A percentile compares a stretch with the other conserved stretches of the same genome.
phyloP scores from a whole-genome alignment of 306 rosid species.

The Clitoria ternatea region DNA sequence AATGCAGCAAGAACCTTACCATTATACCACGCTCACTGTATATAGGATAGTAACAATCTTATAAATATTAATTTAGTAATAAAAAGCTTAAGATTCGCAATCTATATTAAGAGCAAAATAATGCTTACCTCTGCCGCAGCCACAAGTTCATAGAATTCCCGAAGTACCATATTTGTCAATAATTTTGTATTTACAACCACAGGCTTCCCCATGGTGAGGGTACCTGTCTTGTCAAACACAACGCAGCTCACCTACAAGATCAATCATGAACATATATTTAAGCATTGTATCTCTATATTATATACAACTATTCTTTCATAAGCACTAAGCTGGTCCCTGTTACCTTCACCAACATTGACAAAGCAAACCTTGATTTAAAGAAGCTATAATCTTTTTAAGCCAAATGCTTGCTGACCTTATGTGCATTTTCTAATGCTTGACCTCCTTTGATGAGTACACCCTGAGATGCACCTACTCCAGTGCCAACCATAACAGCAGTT shows the following conservation, averaged over 20 bases:
- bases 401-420: conserved; percentile 48
- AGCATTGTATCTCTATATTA: neutral
- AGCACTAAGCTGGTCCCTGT: neutral
- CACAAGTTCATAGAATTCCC: conserved; percentile 54
- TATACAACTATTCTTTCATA: neutral
- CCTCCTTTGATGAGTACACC: conserved; percentile 87
- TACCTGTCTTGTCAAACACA: conserved; percentile 83
- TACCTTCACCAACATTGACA: neutral
- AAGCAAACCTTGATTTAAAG: neutral
- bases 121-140: conserved; percentile 66
- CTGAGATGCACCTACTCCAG: conserved; percentile 82
- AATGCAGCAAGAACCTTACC: too few species aligned
- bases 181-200: conserved; percentile 47
- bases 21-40: too few species aligned
- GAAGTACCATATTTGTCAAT: conserved; percentile 27
- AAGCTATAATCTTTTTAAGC: neutral
- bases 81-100: too few species aligned
- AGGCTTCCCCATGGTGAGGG: conserved; percentile 76
- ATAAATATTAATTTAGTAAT: too few species aligned
- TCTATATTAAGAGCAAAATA: too few species aligned
- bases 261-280: neutral
- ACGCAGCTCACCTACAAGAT: conserved; percentile 59
- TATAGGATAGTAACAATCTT: too few species aligned
- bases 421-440: conserved; percentile 71
- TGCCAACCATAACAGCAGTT: conserved; percentile 84